Evolutionary conservation across 352 stramenopile genomes (phyloP), one percentile per base, ranked within the genome.

Genomic region (Saprolegnia parasitica): DNA sequence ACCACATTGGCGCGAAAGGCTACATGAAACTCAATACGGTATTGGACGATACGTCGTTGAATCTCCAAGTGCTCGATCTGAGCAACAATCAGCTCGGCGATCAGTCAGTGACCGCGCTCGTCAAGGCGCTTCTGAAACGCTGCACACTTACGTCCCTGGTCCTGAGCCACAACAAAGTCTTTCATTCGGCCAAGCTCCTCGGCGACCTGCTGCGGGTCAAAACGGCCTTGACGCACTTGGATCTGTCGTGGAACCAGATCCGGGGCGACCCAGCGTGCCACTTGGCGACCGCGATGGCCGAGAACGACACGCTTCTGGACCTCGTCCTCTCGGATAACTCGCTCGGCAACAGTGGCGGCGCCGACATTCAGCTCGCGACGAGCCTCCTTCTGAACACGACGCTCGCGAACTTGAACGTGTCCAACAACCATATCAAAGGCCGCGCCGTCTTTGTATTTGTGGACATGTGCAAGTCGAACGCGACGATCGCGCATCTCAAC

Each of bases 211-310:
- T 93, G 40, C 80, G 80, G 1, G 84, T 88, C 70, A 80, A 81
- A 24, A 89, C 78, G 1, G 77, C 81, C 10, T 68, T 93, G 11
- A 68, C 67, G 46, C 79, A 78, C 5, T 74, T 93, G 15, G 86
- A 93, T 26, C 50, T 93, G 15, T 84, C 80, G 5, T 91, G 83
- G 85, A 91, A 91, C 64, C 86, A 89, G 37, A 88, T 93, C 42
- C 80, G 83, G 13, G 78, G 81, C 6, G 77, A 87, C 50, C 81
- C 85, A 49, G 85, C 83, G 26, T 76, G 83, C 54, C 76, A 86
- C 58, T 63, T 93, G 10, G 83, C 79, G 0, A 74, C 76, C 56
- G 86, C 80, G 35, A 90, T 93, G 79, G 81, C 87, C 74, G 79
- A 89, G 29, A 93, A 93, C 26, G 56, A 83, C 46, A 86, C 81